Conservation (phyloP, 2,329 filamentous ascomycete genomes). For the Chrysosphaeria jannelii region DNA sequence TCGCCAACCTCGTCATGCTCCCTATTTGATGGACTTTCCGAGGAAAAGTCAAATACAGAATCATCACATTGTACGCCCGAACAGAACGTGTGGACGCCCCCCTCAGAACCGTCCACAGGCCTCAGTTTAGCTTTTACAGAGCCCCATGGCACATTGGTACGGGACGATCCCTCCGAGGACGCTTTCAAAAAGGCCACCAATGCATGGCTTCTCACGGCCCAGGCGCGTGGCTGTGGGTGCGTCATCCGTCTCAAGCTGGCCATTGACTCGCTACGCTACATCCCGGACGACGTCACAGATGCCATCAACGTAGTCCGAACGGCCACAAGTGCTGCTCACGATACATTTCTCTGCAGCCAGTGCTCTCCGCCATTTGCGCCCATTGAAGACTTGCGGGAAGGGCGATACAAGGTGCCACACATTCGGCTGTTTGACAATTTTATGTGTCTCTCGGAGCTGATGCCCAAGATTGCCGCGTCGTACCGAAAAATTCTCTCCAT, state of each 20-base stretch:
- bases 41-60: too few species aligned
- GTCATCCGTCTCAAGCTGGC: constrained; percentile 18
- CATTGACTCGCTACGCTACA: constrained; percentile 16
- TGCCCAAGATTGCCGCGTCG: constrained; percentile 25
- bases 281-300: constrained; percentile 14
- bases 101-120: too few species aligned
- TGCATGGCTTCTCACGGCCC: constrained; percentile 3
- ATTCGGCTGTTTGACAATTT: constrained; percentile 24
- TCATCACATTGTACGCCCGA: too few species aligned
- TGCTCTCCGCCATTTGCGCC: constrained; percentile 15
- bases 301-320: constrained; percentile 18
- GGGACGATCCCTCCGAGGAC: too few species aligned
- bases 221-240: constrained; percentile 13
- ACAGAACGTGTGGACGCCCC: too few species aligned
- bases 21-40: too few species aligned
- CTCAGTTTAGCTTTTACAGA: too few species aligned
- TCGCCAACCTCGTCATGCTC: too few species aligned
- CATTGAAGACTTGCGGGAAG: constrained; percentile 7
- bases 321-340: constrained; percentile 18
- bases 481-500: constrained; percentile 23
- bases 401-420: constrained; percentile 11
- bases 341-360: constrained; percentile 17
- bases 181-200: constrained; percentile 2
- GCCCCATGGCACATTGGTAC: too few species aligned
- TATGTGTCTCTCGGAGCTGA: constrained; percentile 25